Evolutionary conservation across 148 eudicot genomes (phyloP).

Genomic region (Vaccinium myrtillus): DNA sequence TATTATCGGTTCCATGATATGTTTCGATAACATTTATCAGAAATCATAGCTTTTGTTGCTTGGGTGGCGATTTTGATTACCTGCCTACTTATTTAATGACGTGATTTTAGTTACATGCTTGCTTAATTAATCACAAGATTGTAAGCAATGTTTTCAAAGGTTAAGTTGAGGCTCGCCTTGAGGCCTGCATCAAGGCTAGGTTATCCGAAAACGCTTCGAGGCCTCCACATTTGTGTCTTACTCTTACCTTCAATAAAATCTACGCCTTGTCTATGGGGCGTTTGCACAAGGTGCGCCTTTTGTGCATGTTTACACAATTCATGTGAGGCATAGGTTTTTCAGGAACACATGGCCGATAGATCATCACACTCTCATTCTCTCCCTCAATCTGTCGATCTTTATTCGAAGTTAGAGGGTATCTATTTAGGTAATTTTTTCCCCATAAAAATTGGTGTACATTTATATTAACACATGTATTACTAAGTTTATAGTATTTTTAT

Average conservation of each 20-base stretch:
- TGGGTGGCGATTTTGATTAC: not conserved
- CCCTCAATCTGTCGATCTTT: not conserved
- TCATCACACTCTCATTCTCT: not conserved
- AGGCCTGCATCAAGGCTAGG: not conserved
- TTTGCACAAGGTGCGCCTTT: not conserved
- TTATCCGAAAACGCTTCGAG: not conserved
- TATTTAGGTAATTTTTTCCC: too few species aligned
- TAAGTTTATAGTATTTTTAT: too few species aligned
- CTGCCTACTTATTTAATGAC: not conserved
- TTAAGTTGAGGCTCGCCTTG: not conserved
- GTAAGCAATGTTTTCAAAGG: not conserved
- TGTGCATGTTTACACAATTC: not conserved
- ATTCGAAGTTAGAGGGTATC: not conserved
- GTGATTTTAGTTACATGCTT: not conserved
- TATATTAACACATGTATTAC: too few species aligned
- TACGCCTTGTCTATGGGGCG: not conserved
- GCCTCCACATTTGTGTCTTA: not conserved
- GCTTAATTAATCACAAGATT: not conserved
- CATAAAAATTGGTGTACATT: too few species aligned
- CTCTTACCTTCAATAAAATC: not conserved
- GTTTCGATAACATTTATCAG: too few species aligned
- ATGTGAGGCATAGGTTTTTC: not conserved
- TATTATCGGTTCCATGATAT: too few species aligned
- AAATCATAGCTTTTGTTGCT: not conserved
- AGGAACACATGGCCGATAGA: not conserved